Base-by-base conservation (phyloP, 2,329 filamentous ascomycete species). In the Alternaria panax region DNA sequence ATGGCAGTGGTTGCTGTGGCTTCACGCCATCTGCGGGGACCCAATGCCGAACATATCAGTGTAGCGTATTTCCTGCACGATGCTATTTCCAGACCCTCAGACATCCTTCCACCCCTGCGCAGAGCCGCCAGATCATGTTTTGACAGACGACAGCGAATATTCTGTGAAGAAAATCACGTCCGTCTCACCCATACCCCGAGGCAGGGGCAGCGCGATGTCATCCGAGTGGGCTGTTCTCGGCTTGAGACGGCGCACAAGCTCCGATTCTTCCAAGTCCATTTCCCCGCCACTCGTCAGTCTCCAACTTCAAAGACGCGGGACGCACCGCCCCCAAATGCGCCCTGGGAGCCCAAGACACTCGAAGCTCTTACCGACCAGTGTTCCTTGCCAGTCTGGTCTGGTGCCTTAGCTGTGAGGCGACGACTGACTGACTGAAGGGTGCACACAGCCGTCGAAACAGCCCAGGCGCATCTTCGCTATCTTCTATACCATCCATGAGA, bases 271-370 rank as follows among this genome's bases (percentile, higher is more conserved):
- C 62, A 57, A 51, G 54, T 32, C 46, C 63, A 52, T 34, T 32
- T 25, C 67, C 71, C 38, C 63, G 57, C 67, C 51, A 60, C 55
- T 56, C 57, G 55, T 63, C 64, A 65, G 55, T 67, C 65, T 58
- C 48, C 51, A 54, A 65, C 52, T 46, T 48, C 45, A 52, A 18
- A 61, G 38, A 52, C 57, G 59, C 68, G 64, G 70, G 62, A 68
- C 66, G 69, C 69, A 69, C 67, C 69, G 72, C 70, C 73, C 73
- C 71, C 66, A 63, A 62, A 62, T 66, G 58, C 58, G 58, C 60
- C 63, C 46, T 42, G 40, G 28, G 34, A 54, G 48, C 55, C 57
- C 54, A 50, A 51, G 53, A 32, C 52, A n/a, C 18, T 36, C 51
- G 47, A 57, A 48, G 52, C 43, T 55, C 59, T 22, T 50, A 6